Evolutionary conservation across 176 grass and related monocot genomes (phyloP).

Genomic region (Aegilops longissima): DNA sequence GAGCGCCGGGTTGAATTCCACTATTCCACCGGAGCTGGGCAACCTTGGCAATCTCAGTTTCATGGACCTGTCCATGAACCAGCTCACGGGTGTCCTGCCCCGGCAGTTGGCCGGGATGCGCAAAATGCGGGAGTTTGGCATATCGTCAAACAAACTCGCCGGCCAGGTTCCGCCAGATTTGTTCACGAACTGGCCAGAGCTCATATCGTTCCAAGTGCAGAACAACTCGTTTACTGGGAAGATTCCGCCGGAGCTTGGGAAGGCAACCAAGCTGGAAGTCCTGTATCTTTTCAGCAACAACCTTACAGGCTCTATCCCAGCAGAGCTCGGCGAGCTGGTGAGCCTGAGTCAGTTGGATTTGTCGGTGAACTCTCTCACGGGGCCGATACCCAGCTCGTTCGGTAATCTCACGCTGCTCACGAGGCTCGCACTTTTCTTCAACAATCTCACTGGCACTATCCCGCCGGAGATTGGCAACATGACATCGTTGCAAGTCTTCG

Average conservation of each 20-base stretch:
- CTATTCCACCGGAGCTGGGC: constrained; percentile 53
- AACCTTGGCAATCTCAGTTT: constrained; percentile 42
- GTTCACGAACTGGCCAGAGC: constrained; percentile 52
- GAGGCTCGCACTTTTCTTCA: constrained; percentile 52
- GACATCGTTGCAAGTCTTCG: constrained; percentile 39
- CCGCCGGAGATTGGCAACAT: constrained; percentile 64
- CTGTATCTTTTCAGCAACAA: constrained; percentile 51
- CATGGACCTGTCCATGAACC: constrained; percentile 31
- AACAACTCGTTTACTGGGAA: neutral
- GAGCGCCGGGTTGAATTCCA: constrained; percentile 31
- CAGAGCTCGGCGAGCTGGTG: constrained; percentile 44
- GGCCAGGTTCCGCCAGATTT: constrained; percentile 28
- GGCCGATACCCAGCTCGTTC: constrained; percentile 46
- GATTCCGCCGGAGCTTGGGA: constrained; percentile 45
- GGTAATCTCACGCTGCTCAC: constrained; percentile 49
- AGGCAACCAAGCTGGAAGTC: neutral
- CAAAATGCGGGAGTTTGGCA: constrained; percentile 52
- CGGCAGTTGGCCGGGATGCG: constrained; percentile 32
- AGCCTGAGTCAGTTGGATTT: constrained; percentile 30
- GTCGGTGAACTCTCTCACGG: constrained; percentile 42
- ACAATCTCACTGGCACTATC: constrained; percentile 49
- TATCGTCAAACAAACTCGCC: constrained; percentile 51
- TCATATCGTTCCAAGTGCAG: constrained; percentile 57
- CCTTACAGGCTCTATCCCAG: constrained; percentile 38
- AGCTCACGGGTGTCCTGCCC: constrained; percentile 43